These are phyloP conservation scores for Phytophthora cactorum DNA, from an alignment of 352 stramenopile genomes.

Conservation along the genomic window DNA sequence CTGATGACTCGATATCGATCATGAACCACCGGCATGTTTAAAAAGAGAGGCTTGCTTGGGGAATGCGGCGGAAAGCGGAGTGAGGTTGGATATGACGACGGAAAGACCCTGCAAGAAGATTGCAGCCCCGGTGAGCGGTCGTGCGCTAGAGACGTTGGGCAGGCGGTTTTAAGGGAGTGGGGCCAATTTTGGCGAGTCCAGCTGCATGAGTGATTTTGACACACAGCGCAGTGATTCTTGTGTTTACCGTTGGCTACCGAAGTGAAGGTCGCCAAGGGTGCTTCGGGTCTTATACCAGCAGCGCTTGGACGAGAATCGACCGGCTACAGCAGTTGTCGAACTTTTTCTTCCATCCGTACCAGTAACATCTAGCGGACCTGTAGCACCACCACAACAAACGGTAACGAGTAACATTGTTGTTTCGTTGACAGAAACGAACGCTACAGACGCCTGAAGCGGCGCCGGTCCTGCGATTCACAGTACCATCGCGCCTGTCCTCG, in stretches of 20 bases:
- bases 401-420: not conserved
- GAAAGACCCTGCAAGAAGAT: conserved; percentile 7
- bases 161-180: conserved; percentile 6
- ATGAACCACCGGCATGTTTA: conserved; percentile 26
- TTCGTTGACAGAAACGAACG: not conserved
- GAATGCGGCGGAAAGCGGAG: conserved; percentile 1
- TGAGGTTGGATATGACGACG: conserved; percentile 2
- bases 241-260: conserved; percentile 6
- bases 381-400: conserved; percentile 2
- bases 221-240: not conserved
- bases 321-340: not conserved
- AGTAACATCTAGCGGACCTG: conserved; percentile 11
- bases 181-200: not conserved
- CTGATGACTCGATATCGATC: conserved; percentile 39
- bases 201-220: not conserved
- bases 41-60: not conserved
- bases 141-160: not conserved
- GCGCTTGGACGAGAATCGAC: not conserved
- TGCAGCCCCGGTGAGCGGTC: conserved; percentile 8
- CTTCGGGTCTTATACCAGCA: conserved; percentile 8
- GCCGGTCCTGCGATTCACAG: no score
- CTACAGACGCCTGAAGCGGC: no score
- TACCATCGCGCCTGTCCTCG: no score
- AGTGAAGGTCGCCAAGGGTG: not conserved
- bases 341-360: no score